Conservation (phyloP, 2,329 filamentous ascomycete genomes). For the Cladosporium austrohemisphaericum region DNA sequence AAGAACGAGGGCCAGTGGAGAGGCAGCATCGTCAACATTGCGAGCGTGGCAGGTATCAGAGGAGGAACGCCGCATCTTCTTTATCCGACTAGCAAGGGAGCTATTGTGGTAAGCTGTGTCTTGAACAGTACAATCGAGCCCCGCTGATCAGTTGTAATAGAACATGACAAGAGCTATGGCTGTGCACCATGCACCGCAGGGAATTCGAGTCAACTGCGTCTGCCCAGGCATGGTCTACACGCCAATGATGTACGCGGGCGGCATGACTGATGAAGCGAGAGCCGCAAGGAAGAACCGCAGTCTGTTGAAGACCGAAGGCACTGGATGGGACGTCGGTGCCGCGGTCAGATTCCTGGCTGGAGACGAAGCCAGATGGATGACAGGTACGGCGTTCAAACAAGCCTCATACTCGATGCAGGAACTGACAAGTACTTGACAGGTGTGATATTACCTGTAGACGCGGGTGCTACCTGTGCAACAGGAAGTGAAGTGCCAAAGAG, state of each 20-base stretch:
- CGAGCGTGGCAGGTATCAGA: slow-evolving; percentile 56
- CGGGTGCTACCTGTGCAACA: slow-evolving; percentile 44
- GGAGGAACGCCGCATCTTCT: slow-evolving; percentile 53
- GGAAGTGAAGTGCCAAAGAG: slow-evolving; percentile 37
- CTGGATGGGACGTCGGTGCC: slow-evolving; percentile 51
- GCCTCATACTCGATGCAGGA: slow-evolving; percentile 13
- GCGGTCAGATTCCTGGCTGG: slow-evolving; percentile 52
- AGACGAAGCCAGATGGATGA: slow-evolving; percentile 52
- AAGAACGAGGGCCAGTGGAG: slow-evolving; percentile 48
- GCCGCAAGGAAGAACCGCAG: slow-evolving; percentile 49
- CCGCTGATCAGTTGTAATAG: slow-evolving; percentile 14
- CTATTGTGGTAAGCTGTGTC: slow-evolving; percentile 40
- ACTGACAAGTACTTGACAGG: slow-evolving; percentile 29
- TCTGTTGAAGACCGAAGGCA: slow-evolving; percentile 52
- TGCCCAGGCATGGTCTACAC: slow-evolving; percentile 42
- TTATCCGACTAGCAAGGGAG: slow-evolving; percentile 53
- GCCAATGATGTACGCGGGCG: slow-evolving; percentile 42
- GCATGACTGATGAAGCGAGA: slow-evolving; percentile 50
- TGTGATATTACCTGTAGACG: slow-evolving; percentile 47
- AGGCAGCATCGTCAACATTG: slow-evolving; percentile 60
- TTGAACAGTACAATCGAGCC: background rate
- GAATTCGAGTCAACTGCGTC: slow-evolving; percentile 54
- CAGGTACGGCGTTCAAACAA: background rate
- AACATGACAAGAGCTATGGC: slow-evolving; percentile 57
- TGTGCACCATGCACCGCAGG: slow-evolving; percentile 49